These are phyloP conservation scores for Mercurialis annua DNA, from an alignment of 345 rosid genomes.

Conservation along the genomic window DNA sequence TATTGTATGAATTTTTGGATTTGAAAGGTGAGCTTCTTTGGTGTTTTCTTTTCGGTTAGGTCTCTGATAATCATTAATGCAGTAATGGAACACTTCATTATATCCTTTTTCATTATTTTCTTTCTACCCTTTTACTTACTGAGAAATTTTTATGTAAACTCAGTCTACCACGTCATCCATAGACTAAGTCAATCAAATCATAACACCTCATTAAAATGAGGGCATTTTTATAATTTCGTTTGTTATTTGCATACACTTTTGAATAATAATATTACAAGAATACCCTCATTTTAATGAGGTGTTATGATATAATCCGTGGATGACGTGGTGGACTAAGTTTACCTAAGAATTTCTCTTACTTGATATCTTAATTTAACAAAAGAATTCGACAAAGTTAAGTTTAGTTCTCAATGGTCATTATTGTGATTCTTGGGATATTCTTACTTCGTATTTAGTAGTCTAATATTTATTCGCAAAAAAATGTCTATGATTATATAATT, in stretches of 20 bases:
- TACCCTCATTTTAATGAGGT: too few relatives aligned
- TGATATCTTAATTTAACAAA: not conserved
- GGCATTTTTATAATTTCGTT: too few relatives aligned
- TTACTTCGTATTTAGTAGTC: not conserved
- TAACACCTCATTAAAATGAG: too few relatives aligned
- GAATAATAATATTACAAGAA: too few relatives aligned
- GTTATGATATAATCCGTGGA: too few relatives aligned
- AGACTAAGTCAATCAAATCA: too few relatives aligned
- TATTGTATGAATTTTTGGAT: not conserved
- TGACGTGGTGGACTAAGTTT: too few relatives aligned
- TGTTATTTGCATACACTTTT: too few relatives aligned
- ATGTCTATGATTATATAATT: not conserved
- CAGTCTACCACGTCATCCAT: too few relatives aligned
- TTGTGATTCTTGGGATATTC: constrained; percentile 7
- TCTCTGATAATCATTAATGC: not conserved
- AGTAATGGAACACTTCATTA: not conserved
- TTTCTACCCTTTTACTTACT: not conserved
- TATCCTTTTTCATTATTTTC: not conserved
- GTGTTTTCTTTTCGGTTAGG: not conserved
- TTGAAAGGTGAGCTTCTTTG: not conserved
- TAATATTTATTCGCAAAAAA: not conserved
- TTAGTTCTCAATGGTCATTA: not conserved
- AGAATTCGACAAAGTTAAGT: not conserved
- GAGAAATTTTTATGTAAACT: too few relatives aligned
- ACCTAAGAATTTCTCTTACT: not conserved